Evolutionary conservation across 768 basidiomycete species (phyloP), one percentile per base, ranked within the genome.

Genomic region (Clavulina sp.): DNA sequence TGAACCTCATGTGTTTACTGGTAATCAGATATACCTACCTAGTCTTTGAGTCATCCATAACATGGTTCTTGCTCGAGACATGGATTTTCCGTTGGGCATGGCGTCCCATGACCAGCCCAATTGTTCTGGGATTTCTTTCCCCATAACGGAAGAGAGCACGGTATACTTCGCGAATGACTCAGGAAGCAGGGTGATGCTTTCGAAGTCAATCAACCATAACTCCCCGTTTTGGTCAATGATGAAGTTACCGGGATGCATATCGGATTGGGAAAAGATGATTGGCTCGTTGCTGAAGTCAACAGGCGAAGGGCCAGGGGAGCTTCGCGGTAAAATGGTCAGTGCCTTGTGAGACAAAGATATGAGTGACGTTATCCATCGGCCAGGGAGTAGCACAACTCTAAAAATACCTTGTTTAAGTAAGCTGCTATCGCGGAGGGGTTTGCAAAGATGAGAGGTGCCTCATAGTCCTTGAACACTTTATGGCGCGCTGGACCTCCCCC

Each of bases 181-280:
- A 2, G 64, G 63, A 54, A 65, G 52, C 56, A 59, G 28, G 41
- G 57, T 61, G 47, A 65, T 52, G 19, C 52, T 54, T 19, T 30
- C 52, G 49, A 65, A 65, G 51, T 65, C 58, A 46, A 65, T 48
- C 33, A 65, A 30, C 47, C 59, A 57, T 38, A 56, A 60, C 29
- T 49, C 59, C 44, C 60, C 60, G 28, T 57, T 9, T 32, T 58
- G 49, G 54, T 64, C 62, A 48, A 65, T 54, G 46, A 53, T 60
- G 50, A 65, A 65, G 54, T 63, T 64, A 55, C 54, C 51, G 32
- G 16, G 5, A 51, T 62, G 2, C 55, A 65, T 60, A 59, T 65
- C 60, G 55, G 63, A 57, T 57, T 65, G 64, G 38, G 51, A 61
- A 59, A 63, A 62, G 32, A 64, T 59, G 9, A 63, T 46, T 30